These are phyloP conservation scores for Thalia dealbata DNA, from an alignment of 176 grass and related monocot genomes.

Conservation along the genomic window DNA sequence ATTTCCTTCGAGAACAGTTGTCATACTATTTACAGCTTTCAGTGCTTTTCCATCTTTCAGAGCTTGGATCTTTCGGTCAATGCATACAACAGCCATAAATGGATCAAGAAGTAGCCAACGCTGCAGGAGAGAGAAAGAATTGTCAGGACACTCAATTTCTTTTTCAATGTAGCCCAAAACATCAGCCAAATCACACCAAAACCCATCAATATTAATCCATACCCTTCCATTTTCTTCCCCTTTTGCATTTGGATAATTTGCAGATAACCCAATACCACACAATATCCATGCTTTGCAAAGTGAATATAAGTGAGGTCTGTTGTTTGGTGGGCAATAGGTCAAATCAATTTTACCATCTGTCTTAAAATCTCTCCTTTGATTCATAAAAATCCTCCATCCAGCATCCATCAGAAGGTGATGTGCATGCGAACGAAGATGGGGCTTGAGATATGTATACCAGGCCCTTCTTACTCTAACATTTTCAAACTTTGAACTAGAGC, in stretches of 20 bases:
- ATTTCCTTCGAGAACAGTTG: conserved; percentile 18
- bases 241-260: conserved; percentile 12
- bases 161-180: conserved; percentile 34
- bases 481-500: no score
- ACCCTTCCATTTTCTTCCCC: conserved; percentile 36
- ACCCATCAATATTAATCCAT: conserved; percentile 46
- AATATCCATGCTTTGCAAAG: conserved; percentile 70
- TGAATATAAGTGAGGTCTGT: conserved; percentile 28
- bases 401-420: conserved; percentile 58
- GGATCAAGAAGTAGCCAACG: conserved; percentile 65
- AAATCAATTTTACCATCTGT: conserved; percentile 31
- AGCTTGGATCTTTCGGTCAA: conserved; percentile 40
- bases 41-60: conserved; percentile 36
- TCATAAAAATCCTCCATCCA: conserved; percentile 52
- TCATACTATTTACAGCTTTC: conserved; percentile 54
- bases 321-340: conserved; percentile 29
- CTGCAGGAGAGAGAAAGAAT: conserved; percentile 37
- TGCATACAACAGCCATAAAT: conserved; percentile 63
- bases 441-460: conserved; percentile 30
- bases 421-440: conserved; percentile 57
- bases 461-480: conserved; percentile 12
- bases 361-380: no score
- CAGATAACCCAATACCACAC: conserved; percentile 52
- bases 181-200: conserved; percentile 57
- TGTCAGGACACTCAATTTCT: conserved; percentile 26